A percentile compares a stretch with the other conserved stretches of the same genome.
Conservation (phyloP, 768 basidiomycete species). For the Boletus reticulatus region DNA sequence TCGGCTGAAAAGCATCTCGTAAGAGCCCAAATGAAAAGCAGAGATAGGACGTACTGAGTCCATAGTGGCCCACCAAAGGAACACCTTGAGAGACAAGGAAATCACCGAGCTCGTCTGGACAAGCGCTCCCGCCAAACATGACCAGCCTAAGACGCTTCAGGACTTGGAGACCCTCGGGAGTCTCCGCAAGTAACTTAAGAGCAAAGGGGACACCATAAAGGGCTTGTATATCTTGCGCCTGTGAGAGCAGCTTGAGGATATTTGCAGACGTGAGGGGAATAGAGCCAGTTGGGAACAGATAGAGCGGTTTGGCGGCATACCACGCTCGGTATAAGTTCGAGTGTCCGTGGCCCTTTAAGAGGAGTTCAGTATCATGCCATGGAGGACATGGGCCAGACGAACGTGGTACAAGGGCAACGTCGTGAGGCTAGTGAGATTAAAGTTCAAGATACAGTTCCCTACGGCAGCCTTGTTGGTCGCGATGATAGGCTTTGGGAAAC, state of each 20-base stretch:
- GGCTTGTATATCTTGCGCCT: conserved; percentile 32
- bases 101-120: conserved; percentile 55
- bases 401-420: conserved; percentile 36
- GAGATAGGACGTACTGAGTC: conserved; percentile 38
- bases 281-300: conserved; percentile 40
- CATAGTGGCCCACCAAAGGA: conserved; percentile 47
- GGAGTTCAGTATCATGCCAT: background rate
- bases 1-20: conserved; percentile 12
- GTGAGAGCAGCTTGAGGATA: conserved; percentile 37
- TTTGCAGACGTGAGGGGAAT: conserved; percentile 47
- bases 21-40: background rate
- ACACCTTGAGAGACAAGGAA: conserved; percentile 47
- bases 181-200: conserved; percentile 48
- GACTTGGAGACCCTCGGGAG: conserved; percentile 40
- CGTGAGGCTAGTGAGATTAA: conserved; percentile 18
- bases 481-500: conserved; percentile 45
- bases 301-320: conserved; percentile 40
- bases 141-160: conserved; percentile 48
- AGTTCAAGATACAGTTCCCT: conserved; percentile 35
- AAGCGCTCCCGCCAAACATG: conserved; percentile 49
- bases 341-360: conserved; percentile 22
- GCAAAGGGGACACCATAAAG: conserved; percentile 39
- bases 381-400: background rate
- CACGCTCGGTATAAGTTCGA: conserved; percentile 39
- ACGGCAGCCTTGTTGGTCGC: conserved; percentile 36